phyloP scores from a whole-genome alignment of 352 stramenopile species.

The Phytophthora fragariae region DNA sequence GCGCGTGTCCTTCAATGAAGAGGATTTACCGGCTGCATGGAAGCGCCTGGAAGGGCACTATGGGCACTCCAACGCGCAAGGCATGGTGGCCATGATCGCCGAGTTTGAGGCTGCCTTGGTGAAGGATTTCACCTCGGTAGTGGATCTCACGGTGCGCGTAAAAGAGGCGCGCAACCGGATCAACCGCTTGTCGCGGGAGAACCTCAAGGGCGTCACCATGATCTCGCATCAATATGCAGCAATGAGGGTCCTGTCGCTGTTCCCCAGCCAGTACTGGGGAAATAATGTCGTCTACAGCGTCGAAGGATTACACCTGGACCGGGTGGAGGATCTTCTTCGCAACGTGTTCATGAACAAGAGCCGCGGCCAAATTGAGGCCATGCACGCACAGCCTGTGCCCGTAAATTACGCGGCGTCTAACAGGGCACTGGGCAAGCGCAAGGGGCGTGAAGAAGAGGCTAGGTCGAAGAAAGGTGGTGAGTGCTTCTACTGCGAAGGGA shows the following conservation, averaged over 20 bases:
- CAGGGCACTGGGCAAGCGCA: background rate
- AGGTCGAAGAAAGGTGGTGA: background rate
- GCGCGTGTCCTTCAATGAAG: no score
- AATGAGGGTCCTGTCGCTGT: background rate
- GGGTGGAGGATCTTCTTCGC: slow-evolving; percentile 1
- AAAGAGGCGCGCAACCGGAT: background rate
- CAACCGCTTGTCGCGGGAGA: background rate
- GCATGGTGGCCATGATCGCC: background rate
- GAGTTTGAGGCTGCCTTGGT: slow-evolving; percentile 6
- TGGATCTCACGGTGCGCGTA: background rate
- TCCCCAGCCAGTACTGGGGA: slow-evolving; percentile 11
- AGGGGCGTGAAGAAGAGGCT: background rate
- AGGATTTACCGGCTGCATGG: no score
- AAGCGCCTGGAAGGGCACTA: background rate
- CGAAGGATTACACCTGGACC: background rate
- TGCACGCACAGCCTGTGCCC: background rate
- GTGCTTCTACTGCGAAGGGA: slow-evolving; percentile 11
- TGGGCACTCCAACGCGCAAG: background rate
- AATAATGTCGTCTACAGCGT: background rate
- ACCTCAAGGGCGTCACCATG: background rate
- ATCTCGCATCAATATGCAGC: background rate
- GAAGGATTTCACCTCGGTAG: background rate
- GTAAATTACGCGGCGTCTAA: background rate
- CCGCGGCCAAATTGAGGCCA: slow-evolving; percentile 8
- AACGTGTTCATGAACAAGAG: slow-evolving; percentile 10